Evolutionary conservation across 2,329 filamentous ascomycete species (phyloP).

Genomic region (Xylariales sp.): DNA sequence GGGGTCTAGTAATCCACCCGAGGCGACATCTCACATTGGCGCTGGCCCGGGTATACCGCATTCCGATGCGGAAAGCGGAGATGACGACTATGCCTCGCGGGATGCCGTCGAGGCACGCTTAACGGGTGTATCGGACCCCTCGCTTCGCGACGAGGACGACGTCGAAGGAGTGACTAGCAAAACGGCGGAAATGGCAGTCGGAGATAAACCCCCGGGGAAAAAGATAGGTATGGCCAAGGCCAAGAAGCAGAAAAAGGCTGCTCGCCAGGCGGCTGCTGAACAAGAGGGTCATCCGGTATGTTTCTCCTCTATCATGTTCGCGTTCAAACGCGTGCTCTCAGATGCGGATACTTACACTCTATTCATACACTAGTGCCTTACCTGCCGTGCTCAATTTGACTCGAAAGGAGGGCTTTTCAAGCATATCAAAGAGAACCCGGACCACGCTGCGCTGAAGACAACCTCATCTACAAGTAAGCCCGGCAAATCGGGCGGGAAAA

Average conservation of each 20-base stretch:
- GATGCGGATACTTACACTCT: constrained; percentile 3
- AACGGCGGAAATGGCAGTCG: constrained; percentile 47
- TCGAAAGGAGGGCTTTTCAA: constrained; percentile 79
- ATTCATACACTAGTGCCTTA: constrained; percentile 55
- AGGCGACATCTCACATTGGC: constrained; percentile 25
- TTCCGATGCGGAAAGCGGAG: constrained; percentile 42
- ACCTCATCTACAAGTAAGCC: constrained; percentile 43
- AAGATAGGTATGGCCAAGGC: constrained; percentile 64
- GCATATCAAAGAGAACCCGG: constrained; percentile 71
- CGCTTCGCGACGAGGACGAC: constrained; percentile 30
- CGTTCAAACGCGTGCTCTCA: neutral
- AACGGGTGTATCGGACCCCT: constrained; percentile 23
- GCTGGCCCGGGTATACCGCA: constrained; percentile 24
- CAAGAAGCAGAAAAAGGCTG: constrained; percentile 62
- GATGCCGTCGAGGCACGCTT: constrained; percentile 58
- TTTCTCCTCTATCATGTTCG: constrained; percentile 22
- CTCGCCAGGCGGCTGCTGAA: constrained; percentile 53
- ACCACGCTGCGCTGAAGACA: constrained; percentile 68
- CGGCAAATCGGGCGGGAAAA: constrained; percentile 50
- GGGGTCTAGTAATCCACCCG: constrained; percentile 10
- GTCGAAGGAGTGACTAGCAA: constrained; percentile 32
- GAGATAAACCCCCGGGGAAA: constrained; percentile 45
- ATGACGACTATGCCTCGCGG: constrained; percentile 62
- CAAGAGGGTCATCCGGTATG: constrained; percentile 53
- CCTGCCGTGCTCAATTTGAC: constrained; percentile 60